Evolutionary conservation across 1,284 basidiomycete genomes (phyloP).

Genomic region (Leccinum insolens): DNA sequence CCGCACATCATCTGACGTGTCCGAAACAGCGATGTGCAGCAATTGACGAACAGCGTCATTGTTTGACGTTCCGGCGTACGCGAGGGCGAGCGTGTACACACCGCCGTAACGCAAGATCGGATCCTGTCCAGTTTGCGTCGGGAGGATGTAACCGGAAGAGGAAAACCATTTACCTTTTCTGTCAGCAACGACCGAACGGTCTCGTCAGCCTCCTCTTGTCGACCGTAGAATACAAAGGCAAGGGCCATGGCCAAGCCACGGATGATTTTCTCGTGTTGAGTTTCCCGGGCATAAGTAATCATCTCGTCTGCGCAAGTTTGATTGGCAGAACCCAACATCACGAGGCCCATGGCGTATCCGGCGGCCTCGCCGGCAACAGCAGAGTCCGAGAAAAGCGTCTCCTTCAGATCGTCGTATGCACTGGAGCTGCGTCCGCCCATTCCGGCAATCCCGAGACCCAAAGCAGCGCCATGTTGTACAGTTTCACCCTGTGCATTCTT

Average conservation of each 20-base stretch:
- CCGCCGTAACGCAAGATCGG: slow-evolving; percentile 95
- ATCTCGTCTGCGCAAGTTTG: slow-evolving; percentile 85
- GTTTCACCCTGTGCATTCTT: slow-evolving; percentile 77
- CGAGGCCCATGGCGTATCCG: slow-evolving; percentile 94
- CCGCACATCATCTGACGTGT: slow-evolving; percentile 95
- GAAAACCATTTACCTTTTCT: slow-evolving; percentile 71
- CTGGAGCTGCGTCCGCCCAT: slow-evolving; percentile 90
- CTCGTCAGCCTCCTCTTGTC: slow-evolving; percentile 85
- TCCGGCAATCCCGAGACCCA: slow-evolving; percentile 90
- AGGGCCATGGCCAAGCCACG: slow-evolving; percentile 90
- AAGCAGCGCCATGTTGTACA: slow-evolving; percentile 93
- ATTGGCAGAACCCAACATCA: slow-evolving; percentile 92
- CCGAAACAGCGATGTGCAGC: slow-evolving; percentile 93
- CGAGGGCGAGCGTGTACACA: slow-evolving; percentile 92
- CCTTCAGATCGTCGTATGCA: slow-evolving; percentile 89
- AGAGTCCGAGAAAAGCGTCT: slow-evolving; percentile 87
- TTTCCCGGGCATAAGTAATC: slow-evolving; percentile 92
- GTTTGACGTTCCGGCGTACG: slow-evolving; percentile 93
- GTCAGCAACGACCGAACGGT: slow-evolving; percentile 76
- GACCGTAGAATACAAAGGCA: slow-evolving; percentile 89
- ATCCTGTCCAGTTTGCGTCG: slow-evolving; percentile 57
- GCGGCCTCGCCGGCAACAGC: slow-evolving; percentile 94
- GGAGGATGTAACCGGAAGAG: slow-evolving; percentile 7
- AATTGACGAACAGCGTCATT: slow-evolving; percentile 90
- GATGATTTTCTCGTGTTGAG: slow-evolving; percentile 98